Conservation (phyloP, 1,284 basidiomycete genomes). For the Lentinula novae-zelandiae region DNA sequence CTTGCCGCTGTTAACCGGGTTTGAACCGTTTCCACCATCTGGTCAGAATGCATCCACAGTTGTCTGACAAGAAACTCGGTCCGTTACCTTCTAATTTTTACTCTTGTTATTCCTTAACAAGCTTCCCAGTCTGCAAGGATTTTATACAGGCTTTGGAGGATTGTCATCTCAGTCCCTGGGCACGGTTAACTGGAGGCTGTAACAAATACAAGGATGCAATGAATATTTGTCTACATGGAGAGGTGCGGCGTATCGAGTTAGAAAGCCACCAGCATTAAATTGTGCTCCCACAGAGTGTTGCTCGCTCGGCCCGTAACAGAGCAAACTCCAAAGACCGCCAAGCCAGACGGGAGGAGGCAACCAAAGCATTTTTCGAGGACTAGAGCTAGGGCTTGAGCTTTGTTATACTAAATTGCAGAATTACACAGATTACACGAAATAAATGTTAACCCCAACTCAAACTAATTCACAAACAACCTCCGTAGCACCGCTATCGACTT, state of each 20-base stretch:
- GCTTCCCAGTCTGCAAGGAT: constrained; percentile 58
- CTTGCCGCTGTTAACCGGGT: neutral
- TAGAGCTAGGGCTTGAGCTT: constrained; percentile 11
- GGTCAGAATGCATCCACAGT: constrained; percentile 61
- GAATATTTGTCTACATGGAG: constrained; percentile 71
- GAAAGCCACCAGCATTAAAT: neutral
- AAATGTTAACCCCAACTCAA: neutral
- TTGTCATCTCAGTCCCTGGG: constrained; percentile 62
- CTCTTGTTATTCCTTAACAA: constrained; percentile 3
- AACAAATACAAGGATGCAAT: constrained; percentile 70
- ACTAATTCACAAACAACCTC: constrained; percentile 2
- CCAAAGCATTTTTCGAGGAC: constrained; percentile 57
- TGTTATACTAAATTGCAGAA: neutral
- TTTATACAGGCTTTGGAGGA: constrained; percentile 70
- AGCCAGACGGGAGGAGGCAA: constrained; percentile 52
- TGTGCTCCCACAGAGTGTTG: constrained; percentile 49
- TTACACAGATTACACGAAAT: neutral
- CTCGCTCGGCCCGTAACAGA: constrained; percentile 67
- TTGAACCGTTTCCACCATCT: neutral
- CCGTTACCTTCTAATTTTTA: constrained; percentile 17
- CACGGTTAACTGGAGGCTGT: constrained; percentile 65
- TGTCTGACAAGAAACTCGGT: constrained; percentile 70
- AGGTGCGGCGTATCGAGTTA: constrained; percentile 46
- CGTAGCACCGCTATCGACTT: constrained; percentile 3
- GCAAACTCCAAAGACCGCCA: constrained; percentile 60